Conservation (phyloP, 2,329 filamentous ascomycete species). For the Diplocarpon mali region DNA sequence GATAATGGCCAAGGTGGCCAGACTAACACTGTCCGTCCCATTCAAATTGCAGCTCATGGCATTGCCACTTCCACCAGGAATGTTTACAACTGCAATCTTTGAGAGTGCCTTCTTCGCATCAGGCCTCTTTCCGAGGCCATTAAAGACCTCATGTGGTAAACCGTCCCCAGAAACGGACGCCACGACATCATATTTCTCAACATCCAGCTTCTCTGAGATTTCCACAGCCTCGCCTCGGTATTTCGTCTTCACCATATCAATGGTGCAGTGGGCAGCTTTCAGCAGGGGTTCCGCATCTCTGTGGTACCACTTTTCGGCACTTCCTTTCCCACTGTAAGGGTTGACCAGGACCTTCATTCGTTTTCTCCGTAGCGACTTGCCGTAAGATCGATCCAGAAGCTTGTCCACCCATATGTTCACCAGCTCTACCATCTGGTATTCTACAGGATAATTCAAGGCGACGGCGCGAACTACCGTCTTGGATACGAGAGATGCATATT, state of each 20-base stretch:
- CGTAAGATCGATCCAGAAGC: slow-evolving; percentile 64
- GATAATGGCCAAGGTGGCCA: slow-evolving; percentile 72
- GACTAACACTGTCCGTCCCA: slow-evolving; percentile 62
- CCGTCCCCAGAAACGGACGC: slow-evolving; percentile 89
- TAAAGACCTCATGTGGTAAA: slow-evolving; percentile 86
- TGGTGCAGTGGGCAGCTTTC: slow-evolving; percentile 63
- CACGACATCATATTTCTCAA: slow-evolving; percentile 73
- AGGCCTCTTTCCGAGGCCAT: slow-evolving; percentile 67
- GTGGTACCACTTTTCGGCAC: slow-evolving; percentile 61
- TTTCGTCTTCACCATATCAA: slow-evolving; percentile 64
- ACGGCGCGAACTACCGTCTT: slow-evolving; percentile 50
- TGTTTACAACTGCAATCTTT: slow-evolving; percentile 70
- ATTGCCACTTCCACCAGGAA: slow-evolving; percentile 91
- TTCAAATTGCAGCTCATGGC: slow-evolving; percentile 85
- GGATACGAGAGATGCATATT: slow-evolving; percentile 53
- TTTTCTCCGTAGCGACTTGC: slow-evolving; percentile 53
- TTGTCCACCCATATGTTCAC: slow-evolving; percentile 45
- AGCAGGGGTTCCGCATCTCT: slow-evolving; percentile 72
- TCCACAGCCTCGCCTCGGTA: slow-evolving; percentile 68
- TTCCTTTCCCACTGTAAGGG: slow-evolving; percentile 76
- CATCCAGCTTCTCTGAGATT: slow-evolving; percentile 63
- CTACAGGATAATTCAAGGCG: slow-evolving; percentile 49
- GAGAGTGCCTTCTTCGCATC: slow-evolving; percentile 66
- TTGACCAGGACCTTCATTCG: slow-evolving; percentile 85
- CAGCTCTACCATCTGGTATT: slow-evolving; percentile 22